Percentiles rank a stretch among this genome's conserved stretches.
These are phyloP conservation scores for Penicillium rolfsii DNA, from an alignment of 2,329 filamentous ascomycete species.

Conservation along the genomic window DNA sequence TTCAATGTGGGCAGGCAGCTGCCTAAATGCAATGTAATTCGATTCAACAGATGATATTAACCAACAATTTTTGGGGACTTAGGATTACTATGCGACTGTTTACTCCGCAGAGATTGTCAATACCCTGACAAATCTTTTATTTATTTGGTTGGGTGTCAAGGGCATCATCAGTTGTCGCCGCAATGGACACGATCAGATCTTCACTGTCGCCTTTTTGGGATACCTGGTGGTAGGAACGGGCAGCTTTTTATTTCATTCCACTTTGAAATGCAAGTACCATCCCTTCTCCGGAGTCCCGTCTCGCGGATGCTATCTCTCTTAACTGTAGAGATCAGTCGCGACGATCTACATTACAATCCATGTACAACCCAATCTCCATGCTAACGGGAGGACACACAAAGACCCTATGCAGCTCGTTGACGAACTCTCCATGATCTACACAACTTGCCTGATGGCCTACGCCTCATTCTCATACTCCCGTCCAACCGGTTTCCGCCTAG, in stretches of 20 bases:
- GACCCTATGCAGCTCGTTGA: slow-evolving; percentile 73
- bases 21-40: not conserved
- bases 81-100: slow-evolving; percentile 75
- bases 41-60: not conserved
- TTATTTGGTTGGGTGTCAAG: slow-evolving; percentile 75
- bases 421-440: slow-evolving; percentile 73
- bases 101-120: slow-evolving; percentile 80
- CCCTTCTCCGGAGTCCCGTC: not conserved
- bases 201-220: slow-evolving; percentile 67
- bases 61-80: not conserved
- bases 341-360: not conserved
- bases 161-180: slow-evolving; percentile 74
- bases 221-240: slow-evolving; percentile 65
- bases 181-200: slow-evolving; percentile 75
- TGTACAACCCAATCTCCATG: not conserved
- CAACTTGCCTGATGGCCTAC: slow-evolving; percentile 70
- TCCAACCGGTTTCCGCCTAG: slow-evolving; percentile 53
- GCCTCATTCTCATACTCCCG: slow-evolving; percentile 75
- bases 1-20: not conserved
- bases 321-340: not conserved
- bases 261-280: slow-evolving; percentile 59
- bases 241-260: slow-evolving; percentile 66
- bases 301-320: not conserved
- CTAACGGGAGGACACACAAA: slow-evolving; percentile 37
- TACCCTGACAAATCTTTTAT: slow-evolving; percentile 79